Percentiles rank a stretch among this genome's conserved stretches.
These are phyloP conservation scores for Adansonia gregorii DNA, from an alignment of 441 rosid genomes.

Conservation along the genomic window DNA sequence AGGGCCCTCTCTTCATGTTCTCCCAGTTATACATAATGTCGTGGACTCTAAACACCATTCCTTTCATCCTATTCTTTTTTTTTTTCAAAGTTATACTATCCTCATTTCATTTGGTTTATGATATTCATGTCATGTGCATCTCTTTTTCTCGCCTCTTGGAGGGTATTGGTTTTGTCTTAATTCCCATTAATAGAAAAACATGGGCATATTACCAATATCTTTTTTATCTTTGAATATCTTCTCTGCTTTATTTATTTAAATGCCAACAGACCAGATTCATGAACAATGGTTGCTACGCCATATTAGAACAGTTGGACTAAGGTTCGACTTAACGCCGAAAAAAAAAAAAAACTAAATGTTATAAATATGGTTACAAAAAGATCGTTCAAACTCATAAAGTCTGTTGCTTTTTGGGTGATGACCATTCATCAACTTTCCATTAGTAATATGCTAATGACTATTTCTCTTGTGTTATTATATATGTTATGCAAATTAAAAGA, in stretches of 20 bases:
- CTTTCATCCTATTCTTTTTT: background rate
- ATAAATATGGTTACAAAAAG: background rate
- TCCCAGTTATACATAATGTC: conserved; percentile 2
- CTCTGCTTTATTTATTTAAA: background rate
- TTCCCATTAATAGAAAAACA: background rate
- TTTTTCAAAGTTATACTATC: no score
- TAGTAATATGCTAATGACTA: background rate
- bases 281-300: background rate
- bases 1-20: background rate
- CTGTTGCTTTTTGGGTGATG: background rate
- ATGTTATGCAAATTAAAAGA: no score
- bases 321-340: background rate
- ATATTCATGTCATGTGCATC: conserved; percentile 21
- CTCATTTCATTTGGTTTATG: background rate
- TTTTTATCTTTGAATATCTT: background rate
- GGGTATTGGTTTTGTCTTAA: conserved; percentile 13
- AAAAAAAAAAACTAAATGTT: background rate
- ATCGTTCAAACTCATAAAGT: background rate
- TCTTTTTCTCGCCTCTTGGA: background rate
- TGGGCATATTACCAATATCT: background rate
- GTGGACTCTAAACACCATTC: conserved; percentile 6
- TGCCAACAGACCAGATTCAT: conserved; percentile 5
- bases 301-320: background rate
- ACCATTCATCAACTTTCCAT: background rate
- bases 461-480: no score